Base-by-base conservation (phyloP, 1,284 basidiomycete species). In the Cystobasidium pallidum region DNA sequence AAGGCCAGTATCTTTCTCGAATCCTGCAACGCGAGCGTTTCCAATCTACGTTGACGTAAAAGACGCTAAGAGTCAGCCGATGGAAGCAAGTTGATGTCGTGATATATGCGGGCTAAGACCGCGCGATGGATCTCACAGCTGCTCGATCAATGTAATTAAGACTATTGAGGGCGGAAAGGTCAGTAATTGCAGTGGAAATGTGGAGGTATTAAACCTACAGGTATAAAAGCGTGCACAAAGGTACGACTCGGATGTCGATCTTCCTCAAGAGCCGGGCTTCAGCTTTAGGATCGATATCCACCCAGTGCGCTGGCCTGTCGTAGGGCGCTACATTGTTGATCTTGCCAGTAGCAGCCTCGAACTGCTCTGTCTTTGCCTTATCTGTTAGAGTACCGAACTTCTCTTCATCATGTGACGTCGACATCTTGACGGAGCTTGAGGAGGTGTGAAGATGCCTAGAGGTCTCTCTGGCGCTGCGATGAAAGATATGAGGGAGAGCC, bases 101-200 rank as follows among this genome's bases (percentile, higher is more conserved):
- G 30, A 36, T 10, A 34, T 19, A 11, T 28, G 54, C 30, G 19
- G 54, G 54, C 30, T 32, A 34, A 57, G 36, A 57, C 4, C 2
- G 49, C 32, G 49, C 36, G 6, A 24, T 24, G 21, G 17, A 21
- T 55, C 64, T 36, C 17, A 66, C 64, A 55, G 64, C 64, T 39
- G 64, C n/a, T 66, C 64, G 49, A 51, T 66, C 64, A 24, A 66
- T 66, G 64, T 55, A 66, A n/a, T 66, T 66, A 32, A 66, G 64
- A 10, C 64, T 66, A 34, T 8, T 32, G 41, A 28, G 2, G 43
- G 10, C 13, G 1, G 15, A 3, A 21, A 39, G 2, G 30, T 49
- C 15, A n/a, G 24, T 17, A 15, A 52, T 7, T 24, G 19, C n/a
- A n/a, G 26, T 51, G 54, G 17, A 47, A 21, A 28, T 34, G 24